phyloP scores from a whole-genome alignment of 1,284 basidiomycete species.

The Austroboletus olivaceoglutinosus region DNA sequence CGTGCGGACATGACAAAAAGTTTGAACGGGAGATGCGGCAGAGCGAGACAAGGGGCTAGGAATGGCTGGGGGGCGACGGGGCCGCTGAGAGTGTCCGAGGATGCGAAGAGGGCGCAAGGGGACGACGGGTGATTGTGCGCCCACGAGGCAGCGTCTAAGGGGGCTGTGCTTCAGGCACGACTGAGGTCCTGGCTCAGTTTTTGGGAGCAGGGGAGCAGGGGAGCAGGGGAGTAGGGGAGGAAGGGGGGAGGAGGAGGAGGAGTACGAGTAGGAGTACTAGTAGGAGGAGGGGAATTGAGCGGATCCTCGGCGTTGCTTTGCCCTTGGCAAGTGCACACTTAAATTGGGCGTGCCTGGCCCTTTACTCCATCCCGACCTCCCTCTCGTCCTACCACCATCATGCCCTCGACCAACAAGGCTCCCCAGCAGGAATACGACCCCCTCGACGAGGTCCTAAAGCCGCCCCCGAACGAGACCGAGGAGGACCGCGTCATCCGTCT shows the following conservation, averaged over 20 bases:
- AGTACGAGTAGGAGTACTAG: background rate
- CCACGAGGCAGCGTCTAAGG: constrained; percentile 7
- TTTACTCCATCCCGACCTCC: constrained; percentile 9
- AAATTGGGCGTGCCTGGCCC: constrained; percentile 26
- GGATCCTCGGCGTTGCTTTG: background rate
- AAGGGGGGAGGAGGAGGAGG: background rate
- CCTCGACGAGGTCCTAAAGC: constrained; percentile 58
- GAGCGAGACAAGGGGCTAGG: no score
- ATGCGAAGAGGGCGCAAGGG: constrained; percentile 4
- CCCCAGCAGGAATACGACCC: constrained; percentile 45
- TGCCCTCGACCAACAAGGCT: constrained; percentile 19
- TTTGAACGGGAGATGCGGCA: no score
- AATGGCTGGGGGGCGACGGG: no score
- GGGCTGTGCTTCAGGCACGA: constrained; percentile 19
- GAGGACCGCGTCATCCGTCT: constrained; percentile 52
- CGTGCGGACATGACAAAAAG: no score
- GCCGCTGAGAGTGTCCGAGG: no score
- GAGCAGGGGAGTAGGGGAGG: background rate
- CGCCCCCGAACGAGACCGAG: constrained; percentile 60
- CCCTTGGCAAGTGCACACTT: constrained; percentile 9
- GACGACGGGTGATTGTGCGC: background rate
- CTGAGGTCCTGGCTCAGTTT: background rate
- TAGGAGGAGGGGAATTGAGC: background rate
- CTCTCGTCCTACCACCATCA: constrained; percentile 9
- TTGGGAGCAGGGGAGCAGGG: no score